These are phyloP conservation scores for Balamuthia mandrillaris DNA, from an alignment of 208 protist species.

Conservation along the genomic window DNA sequence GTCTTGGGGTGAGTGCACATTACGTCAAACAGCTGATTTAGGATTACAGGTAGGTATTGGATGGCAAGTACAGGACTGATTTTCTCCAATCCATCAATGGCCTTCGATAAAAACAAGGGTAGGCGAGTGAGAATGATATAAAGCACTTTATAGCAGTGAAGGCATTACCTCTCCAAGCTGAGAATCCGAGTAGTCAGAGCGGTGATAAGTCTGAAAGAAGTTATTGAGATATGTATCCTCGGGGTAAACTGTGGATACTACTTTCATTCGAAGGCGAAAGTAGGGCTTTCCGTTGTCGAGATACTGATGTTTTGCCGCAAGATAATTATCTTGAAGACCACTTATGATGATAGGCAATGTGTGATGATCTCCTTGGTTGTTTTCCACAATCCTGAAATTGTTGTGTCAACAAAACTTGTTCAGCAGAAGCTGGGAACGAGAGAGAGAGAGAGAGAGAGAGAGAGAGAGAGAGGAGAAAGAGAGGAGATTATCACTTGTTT, in stretches of 20 bases:
- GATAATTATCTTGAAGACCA: conserved; percentile 15
- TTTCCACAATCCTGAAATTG: neutral
- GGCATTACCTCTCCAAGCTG: no score
- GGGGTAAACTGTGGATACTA: conserved; percentile 44
- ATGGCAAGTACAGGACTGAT: neutral
- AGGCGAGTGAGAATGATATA: neutral
- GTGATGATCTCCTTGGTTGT: neutral
- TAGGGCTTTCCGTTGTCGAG: conserved; percentile 39
- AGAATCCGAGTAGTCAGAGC: no score
- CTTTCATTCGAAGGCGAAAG: conserved; percentile 37
- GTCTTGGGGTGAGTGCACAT: conserved; percentile 12
- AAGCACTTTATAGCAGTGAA: neutral
- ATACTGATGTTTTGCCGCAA: neutral
- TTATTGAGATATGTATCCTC: conserved; percentile 41
- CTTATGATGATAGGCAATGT: conserved; percentile 7
- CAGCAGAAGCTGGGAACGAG: neutral
- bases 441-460: neutral
- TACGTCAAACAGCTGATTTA: conserved; percentile 25
- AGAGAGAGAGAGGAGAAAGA: neutral
- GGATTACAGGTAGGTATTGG: conserved; percentile 23
- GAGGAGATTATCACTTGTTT: neutral
- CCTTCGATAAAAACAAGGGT: neutral
- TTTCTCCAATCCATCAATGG: neutral
- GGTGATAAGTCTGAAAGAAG: conserved; percentile 41
- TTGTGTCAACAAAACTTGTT: neutral